Evolutionary conservation across 2,329 filamentous ascomycete genomes (phyloP), one percentile per base, ranked within the genome.

Genomic region (Aspergillus sojae): DNA sequence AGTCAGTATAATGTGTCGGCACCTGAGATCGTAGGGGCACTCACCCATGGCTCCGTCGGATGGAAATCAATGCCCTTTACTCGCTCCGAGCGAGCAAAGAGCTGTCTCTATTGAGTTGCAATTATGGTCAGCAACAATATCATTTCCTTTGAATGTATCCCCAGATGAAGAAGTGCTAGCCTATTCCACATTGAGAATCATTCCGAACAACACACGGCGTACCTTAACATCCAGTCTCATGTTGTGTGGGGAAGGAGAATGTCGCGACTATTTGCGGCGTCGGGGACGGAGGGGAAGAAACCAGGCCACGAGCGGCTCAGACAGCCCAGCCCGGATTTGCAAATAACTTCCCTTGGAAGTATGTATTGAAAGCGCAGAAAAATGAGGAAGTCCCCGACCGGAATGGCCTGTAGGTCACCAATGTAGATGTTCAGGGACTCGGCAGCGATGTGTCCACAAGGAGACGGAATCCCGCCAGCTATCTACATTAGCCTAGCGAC

Each of bases 51-150:
- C 84, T 97, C 94, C 64, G 93, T 92, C 48, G 93, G 94, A 79
- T 98, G 94, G 79, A 97, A 98, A 84, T 98, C 94, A 80, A 97
- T 93, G 77, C 91, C 91, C 84, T 98, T 98, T 71, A 98, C 94
- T 83, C 94, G 91, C 87, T 98, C 93, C 75, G 92, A 96, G 81
- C 93, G 88, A 80, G 92, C 91, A 83, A 93, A 92, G 73, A 93
- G 87, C 81, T 93, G 91, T 80, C 89, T 89, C 90, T 93, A 67
- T 74, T 57, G 79, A 67, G 60, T 66, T 54, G 75, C 63, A 62
- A 73, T 77, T 68, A 67, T 67, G 57, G 68, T 84, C 73, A 84
- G 82, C 75, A 65, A 67, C 63, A 41, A n/a, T 62, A 16, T 36
- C 57, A 64, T 57, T 60, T n/a, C 55, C 39, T 34, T 32, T 53